Evolutionary conservation across 1,284 basidiomycete genomes (phyloP).

Genomic region (Wallemia ichthyophaga): DNA sequence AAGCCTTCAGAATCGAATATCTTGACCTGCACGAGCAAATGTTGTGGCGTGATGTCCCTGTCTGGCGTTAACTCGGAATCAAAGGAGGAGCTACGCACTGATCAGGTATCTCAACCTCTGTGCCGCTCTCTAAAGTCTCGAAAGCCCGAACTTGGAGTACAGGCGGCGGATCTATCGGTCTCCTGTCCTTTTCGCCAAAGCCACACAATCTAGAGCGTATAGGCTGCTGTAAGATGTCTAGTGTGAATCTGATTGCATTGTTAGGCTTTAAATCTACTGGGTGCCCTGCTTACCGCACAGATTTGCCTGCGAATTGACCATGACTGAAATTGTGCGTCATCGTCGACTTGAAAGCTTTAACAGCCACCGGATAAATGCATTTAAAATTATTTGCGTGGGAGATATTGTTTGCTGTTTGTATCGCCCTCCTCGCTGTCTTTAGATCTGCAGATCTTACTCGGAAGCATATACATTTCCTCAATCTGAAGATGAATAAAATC

Average conservation of each 20-base stretch:
- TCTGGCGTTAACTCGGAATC: not conserved
- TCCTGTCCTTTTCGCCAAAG: not conserved
- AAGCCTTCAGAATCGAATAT: not conserved
- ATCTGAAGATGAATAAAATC: too few relatives aligned
- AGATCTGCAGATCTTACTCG: too few relatives aligned
- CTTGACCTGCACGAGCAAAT: not conserved
- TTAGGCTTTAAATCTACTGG: not conserved
- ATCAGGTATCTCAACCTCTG: not conserved
- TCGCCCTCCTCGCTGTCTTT: too few relatives aligned
- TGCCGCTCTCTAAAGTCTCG: not conserved
- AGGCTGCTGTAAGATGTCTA: not conserved
- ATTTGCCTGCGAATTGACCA: not conserved
- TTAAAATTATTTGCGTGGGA: too few relatives aligned
- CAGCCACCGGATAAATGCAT: too few relatives aligned
- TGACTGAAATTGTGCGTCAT: not conserved
- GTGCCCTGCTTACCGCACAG: not conserved
- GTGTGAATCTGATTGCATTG: not conserved
- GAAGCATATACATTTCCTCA: too few relatives aligned
- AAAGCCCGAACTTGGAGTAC: not conserved
- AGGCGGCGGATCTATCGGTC: not conserved
- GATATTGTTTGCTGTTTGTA: too few relatives aligned
- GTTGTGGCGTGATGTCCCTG: not conserved
- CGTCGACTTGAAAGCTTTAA: not conserved
- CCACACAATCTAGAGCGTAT: not conserved
- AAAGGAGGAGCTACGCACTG: not conserved